Percentiles rank a stretch among this genome's conserved stretches.
phyloP scores from a whole-genome alignment of 352 stramenopile genomes.

The Globisporangium iwayamae region DNA sequence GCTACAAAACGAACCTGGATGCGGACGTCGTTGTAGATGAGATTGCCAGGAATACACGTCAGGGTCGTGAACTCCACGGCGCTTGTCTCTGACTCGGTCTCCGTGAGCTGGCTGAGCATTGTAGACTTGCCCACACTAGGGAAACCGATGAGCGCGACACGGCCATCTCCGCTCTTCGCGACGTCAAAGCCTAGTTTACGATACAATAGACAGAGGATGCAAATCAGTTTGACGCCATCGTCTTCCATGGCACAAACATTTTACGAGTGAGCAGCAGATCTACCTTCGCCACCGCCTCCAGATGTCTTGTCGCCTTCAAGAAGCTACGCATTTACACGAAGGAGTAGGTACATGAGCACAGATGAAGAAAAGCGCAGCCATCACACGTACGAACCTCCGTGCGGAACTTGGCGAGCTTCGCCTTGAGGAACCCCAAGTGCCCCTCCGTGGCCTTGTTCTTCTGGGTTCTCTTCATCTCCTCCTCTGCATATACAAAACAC shows the following conservation, averaged over 20 bases:
- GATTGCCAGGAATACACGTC: constrained; percentile 96
- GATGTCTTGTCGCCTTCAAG: constrained; percentile 78
- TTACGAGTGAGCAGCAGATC: neutral
- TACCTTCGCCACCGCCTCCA: constrained; percentile 77
- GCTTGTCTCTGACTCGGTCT: constrained; percentile 95
- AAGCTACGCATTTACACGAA: constrained; percentile 22
- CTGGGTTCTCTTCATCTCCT: constrained; percentile 97
- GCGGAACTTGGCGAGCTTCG: constrained; percentile 98
- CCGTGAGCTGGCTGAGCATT: constrained; percentile 91
- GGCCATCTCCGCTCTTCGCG: constrained; percentile 93
- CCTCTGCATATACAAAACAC: constrained; percentile 45
- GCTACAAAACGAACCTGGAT: constrained; percentile 79
- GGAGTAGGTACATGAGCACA: too few relatives aligned
- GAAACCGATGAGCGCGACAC: constrained; percentile 96
- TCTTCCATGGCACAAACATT: neutral
- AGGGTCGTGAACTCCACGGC: constrained; percentile 98
- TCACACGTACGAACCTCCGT: constrained; percentile 74
- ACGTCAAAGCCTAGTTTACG: constrained; percentile 89
- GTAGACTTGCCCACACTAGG: constrained; percentile 88
- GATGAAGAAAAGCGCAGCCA: neutral
- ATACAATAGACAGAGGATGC: neutral
- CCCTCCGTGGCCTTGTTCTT: constrained; percentile 97
- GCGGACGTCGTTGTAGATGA: constrained; percentile 95
- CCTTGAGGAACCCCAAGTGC: constrained; percentile 94
- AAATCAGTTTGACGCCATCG: neutral